Conservation (phyloP, 2,329 filamentous ascomycete species). For the Diplodia intermedia region DNA sequence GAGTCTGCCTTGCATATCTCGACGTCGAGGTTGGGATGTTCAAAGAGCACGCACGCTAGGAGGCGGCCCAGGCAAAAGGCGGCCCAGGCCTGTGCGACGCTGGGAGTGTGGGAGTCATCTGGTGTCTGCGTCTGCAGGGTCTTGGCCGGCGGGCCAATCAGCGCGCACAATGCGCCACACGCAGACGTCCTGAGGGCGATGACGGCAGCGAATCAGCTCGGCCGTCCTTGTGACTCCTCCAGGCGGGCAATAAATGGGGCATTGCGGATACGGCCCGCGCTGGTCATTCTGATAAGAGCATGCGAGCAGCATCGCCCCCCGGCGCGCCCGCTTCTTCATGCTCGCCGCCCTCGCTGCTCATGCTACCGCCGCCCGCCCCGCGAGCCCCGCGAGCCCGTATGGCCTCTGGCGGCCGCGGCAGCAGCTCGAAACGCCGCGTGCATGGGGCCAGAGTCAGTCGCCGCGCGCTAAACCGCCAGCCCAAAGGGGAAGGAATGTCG, state of each 20-base stretch:
- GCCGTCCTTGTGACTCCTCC: slow-evolving; percentile 31
- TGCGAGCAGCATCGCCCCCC: slow-evolving; percentile 12
- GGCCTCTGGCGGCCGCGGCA: neutral
- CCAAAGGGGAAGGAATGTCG: slow-evolving; percentile 23
- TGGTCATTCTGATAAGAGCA: slow-evolving; percentile 24
- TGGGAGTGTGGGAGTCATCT: slow-evolving; percentile 27
- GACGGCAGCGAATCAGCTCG: slow-evolving; percentile 26
- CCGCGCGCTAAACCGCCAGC: slow-evolving; percentile 1
- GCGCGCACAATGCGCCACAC: slow-evolving; percentile 25
- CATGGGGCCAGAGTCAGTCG: slow-evolving; percentile 26
- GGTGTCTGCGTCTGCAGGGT: slow-evolving; percentile 30
- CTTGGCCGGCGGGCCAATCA: slow-evolving; percentile 23
- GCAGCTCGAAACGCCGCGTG: slow-evolving; percentile 14
- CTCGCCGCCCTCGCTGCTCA: slow-evolving; percentile 5
- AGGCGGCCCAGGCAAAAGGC: slow-evolving; percentile 24
- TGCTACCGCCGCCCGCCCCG: neutral
- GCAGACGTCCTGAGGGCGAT: slow-evolving; percentile 17
- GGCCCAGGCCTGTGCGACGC: slow-evolving; percentile 25
- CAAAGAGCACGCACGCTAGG: slow-evolving; percentile 24
- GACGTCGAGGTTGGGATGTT: slow-evolving; percentile 26
- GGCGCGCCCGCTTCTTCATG: slow-evolving; percentile 27
- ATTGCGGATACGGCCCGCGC: slow-evolving; percentile 21
- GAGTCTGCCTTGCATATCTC: slow-evolving; percentile 23
- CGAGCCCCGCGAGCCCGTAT: neutral
- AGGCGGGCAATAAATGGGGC: slow-evolving; percentile 20